Evolutionary conservation across 2,329 filamentous ascomycete species (phyloP), one percentile per base, ranked within the genome.

Genomic region (Tolypocladium capitatum): DNA sequence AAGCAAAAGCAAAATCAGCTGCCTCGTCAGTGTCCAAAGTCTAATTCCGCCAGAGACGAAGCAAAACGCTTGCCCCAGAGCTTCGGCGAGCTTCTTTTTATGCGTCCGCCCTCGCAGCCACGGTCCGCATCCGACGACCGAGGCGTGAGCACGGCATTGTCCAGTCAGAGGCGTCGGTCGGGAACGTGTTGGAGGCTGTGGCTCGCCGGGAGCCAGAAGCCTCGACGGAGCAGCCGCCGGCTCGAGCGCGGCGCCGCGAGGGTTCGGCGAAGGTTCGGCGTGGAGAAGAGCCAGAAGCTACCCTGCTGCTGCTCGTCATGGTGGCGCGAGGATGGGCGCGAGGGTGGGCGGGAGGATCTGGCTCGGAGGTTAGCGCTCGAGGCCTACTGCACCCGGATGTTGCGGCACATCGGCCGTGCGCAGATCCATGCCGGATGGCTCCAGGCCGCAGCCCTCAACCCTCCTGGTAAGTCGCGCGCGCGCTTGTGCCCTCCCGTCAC

Each of bases 91-190:
- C 44, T 49, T 50, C 47, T 40, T 32, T 47, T 48, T 35, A 43
- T 45, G 38, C 34, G 27, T 27, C 41, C 21, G 9, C 8, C 32
- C 32, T n/a, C 20, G 21, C 46, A 20, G n/a, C 30, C 38, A 34
- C 31, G 36, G 38, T 48, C 50, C 52, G 53, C 47, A 47, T 52
- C 51, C 40, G 47, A 51, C 48, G 46, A 48, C 45, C 44, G 51
- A 52, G 45, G 45, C 43, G 21, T 14, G 11, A 35, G 30, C 36
- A 21, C 33, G 24, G 18, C 31, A 45, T 47, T 20, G 47, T 43
- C 55, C 55, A 57, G 49, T 57, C 40, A 57, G 46, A 53, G 18
- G 46, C 40, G 43, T 5, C 40, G 30, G 32, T 45, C 46, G 21
- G 27, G 46, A 50, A 51, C 51, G 55, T 56, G 54, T 49, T 46